These are phyloP conservation scores for Claviceps africana DNA, from an alignment of 2,329 filamentous ascomycete genomes.

Conservation along the genomic window DNA sequence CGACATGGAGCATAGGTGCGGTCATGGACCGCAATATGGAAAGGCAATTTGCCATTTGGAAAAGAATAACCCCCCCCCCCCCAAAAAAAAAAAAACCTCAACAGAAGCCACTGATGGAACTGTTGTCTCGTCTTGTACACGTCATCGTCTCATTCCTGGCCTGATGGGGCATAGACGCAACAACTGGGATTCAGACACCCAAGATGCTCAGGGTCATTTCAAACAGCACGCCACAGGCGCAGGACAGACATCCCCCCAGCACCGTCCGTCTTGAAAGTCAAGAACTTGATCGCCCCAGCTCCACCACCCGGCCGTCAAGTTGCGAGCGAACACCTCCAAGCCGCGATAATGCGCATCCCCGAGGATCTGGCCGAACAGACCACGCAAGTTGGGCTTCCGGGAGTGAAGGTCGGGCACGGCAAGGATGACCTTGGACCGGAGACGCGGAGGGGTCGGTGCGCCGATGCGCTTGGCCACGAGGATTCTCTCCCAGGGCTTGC, in stretches of 20 bases:
- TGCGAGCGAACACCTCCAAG: constrained; percentile 66
- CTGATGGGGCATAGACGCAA: neutral
- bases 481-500: constrained; percentile 65
- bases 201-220: neutral
- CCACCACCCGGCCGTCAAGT: constrained; percentile 64
- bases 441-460: constrained; percentile 10
- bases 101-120: neutral
- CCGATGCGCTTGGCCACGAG: constrained; percentile 41
- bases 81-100: neutral
- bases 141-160: too few species aligned
- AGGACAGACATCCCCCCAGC: constrained; percentile 25
- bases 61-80: too few species aligned
- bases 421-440: constrained; percentile 42
- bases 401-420: constrained; percentile 66
- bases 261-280: constrained; percentile 47
- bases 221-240: neutral
- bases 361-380: constrained; percentile 43
- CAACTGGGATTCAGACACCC: neutral
- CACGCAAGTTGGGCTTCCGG: constrained; percentile 58
- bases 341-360: constrained; percentile 33
- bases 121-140: too few species aligned
- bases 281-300: constrained; percentile 64
- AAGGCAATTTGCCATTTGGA: too few species aligned
- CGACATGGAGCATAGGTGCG: neutral
- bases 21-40: neutral